Conservation (phyloP, 2,329 filamentous ascomycete species). For the Botrytis byssoidea region DNA sequence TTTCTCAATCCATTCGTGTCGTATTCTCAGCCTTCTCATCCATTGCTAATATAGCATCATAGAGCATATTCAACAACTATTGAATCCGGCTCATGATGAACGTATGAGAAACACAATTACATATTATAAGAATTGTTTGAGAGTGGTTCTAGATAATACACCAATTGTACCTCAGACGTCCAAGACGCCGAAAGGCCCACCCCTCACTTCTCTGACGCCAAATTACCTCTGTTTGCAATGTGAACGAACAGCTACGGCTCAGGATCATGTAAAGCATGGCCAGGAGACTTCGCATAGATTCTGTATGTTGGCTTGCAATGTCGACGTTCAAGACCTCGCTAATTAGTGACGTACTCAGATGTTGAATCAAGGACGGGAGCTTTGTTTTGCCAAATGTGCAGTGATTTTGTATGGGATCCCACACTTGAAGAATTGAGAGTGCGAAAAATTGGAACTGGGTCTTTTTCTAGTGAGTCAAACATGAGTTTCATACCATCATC, state of each 20-base stretch:
- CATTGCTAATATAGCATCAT: slow-evolving; percentile 23
- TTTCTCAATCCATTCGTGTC: slow-evolving; percentile 20
- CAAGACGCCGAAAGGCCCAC: slow-evolving; percentile 54
- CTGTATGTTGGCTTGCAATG: slow-evolving; percentile 50
- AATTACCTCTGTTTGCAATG: slow-evolving; percentile 75
- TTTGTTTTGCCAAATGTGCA: slow-evolving; percentile 77
- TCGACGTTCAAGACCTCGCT: not conserved
- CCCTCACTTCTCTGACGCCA: slow-evolving; percentile 61
- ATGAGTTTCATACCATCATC: too few species aligned
- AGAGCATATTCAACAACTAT: slow-evolving; percentile 72
- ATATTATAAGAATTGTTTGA: slow-evolving; percentile 70
- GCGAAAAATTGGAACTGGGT: slow-evolving; percentile 65
- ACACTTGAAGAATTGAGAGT: slow-evolving; percentile 73
- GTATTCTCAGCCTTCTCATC: slow-evolving; percentile 30
- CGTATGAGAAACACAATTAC: slow-evolving; percentile 66
- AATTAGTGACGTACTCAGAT: slow-evolving; percentile 48
- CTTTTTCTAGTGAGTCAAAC: slow-evolving; percentile 57
- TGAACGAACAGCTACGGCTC: slow-evolving; percentile 63
- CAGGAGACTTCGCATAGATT: slow-evolving; percentile 70
- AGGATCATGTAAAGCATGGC: slow-evolving; percentile 66
- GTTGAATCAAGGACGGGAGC: slow-evolving; percentile 75
- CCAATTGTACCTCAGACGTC: slow-evolving; percentile 65
- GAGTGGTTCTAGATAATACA: slow-evolving; percentile 66
- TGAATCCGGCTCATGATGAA: slow-evolving; percentile 56
- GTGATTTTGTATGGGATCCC: slow-evolving; percentile 80